phyloP scores from a whole-genome alignment of 108 stramenopile species.

The Nannochloropsis gaditana region DNA sequence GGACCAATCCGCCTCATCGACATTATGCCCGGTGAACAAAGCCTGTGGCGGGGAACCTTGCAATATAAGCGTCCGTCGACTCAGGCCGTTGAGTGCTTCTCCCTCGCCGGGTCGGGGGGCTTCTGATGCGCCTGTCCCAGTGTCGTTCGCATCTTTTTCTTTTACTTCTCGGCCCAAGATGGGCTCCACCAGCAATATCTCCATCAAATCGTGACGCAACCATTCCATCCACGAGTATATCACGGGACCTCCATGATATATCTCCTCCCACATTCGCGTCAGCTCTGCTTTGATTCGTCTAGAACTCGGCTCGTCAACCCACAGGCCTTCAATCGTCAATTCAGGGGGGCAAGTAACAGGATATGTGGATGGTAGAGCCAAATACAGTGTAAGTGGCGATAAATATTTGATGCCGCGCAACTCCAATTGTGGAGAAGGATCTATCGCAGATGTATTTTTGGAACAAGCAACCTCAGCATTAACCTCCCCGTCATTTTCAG shows the following conservation, averaged over 20 bases:
- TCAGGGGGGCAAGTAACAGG: neutral
- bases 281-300: conserved; percentile 7
- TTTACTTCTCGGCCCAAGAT: neutral
- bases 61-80: neutral
- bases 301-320: neutral
- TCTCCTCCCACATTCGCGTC: conserved; percentile 2
- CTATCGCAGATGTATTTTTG: neutral
- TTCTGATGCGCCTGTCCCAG: neutral
- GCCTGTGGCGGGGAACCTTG: neutral
- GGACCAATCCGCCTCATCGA: too few relatives aligned
- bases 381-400: neutral
- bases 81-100: neutral
- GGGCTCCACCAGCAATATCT: neutral
- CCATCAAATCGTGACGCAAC: neutral
- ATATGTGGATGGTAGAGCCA: neutral
- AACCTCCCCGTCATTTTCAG: neutral
- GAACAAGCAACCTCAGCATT: neutral
- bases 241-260: neutral
- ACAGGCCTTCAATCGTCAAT: neutral
- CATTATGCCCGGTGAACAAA: neutral
- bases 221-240: neutral
- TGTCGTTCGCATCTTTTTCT: neutral
- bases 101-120: neutral
- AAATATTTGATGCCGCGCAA: conserved; percentile 20
- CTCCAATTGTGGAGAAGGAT: neutral